Conservation (phyloP, 208 protist species). For the Acanthamoeba lugdunensis region DNA sequence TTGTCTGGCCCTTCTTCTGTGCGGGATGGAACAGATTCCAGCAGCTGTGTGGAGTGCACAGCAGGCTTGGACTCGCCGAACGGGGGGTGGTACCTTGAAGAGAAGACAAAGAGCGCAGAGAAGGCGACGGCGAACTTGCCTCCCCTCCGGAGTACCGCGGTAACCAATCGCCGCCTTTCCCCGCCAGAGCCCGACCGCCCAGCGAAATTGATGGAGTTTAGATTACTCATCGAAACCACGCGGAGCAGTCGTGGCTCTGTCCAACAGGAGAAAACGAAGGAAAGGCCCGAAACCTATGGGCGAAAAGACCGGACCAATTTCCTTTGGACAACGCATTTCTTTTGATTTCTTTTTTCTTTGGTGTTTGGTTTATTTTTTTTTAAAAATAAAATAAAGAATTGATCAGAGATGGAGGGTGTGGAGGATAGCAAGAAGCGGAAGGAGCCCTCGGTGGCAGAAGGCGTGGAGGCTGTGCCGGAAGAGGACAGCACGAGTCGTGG, state of each 20-base stretch:
- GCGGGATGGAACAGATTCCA: not conserved
- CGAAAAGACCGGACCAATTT: too few relatives aligned
- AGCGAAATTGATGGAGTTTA: not conserved
- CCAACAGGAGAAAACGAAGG: not conserved
- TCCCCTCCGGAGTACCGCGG: not conserved
- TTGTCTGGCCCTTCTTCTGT: not conserved
- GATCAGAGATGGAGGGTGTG: too few relatives aligned
- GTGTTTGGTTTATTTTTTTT: too few relatives aligned
- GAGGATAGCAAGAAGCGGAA: slow-evolving; percentile 4
- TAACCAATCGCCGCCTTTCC: not conserved
- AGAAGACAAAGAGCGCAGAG: not conserved
- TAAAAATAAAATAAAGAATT: too few relatives aligned
- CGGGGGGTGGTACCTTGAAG: not conserved
- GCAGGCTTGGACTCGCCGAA: too few relatives aligned
- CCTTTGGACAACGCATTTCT: too few relatives aligned
- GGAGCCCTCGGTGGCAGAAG: not conserved
- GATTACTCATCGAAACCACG: not conserved
- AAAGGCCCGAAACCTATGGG: not conserved
- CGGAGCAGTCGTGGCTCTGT: not conserved
- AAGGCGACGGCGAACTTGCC: not conserved
- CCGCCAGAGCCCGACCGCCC: not conserved
- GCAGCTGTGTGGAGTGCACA: not conserved
- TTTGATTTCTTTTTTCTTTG: too few relatives aligned
- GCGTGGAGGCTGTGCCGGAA: too few relatives aligned
- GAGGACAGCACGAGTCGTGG: not conserved